These are phyloP conservation scores for Harringtonia lauricola DNA, from an alignment of 2,329 filamentous ascomycete genomes.

Conservation along the genomic window DNA sequence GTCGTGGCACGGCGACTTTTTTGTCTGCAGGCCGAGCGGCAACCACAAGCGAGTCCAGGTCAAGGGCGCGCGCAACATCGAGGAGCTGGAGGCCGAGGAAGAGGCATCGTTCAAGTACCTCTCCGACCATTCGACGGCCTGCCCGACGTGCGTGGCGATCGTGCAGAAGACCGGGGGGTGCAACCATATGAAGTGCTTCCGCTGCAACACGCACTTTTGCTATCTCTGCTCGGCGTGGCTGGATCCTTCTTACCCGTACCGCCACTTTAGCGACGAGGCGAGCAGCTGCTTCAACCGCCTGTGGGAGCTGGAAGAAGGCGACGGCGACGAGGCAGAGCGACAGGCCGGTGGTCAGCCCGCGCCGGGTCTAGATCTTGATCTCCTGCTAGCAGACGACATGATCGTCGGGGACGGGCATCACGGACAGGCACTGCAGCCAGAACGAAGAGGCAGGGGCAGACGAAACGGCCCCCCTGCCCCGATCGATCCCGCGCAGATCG, in stretches of 20 bases:
- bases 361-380: conserved; percentile 4
- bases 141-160: conserved; percentile 76
- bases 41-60: conserved; percentile 16
- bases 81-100: conserved; percentile 50
- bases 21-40: conserved; percentile 55
- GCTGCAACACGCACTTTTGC: conserved; percentile 88
- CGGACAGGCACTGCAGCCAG: background rate
- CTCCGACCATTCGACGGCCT: conserved; percentile 68
- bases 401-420: background rate
- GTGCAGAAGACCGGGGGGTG: conserved; percentile 88
- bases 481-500: conserved; percentile 21
- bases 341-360: too few relatives aligned
- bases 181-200: conserved; percentile 92
- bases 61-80: background rate
- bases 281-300: conserved; percentile 68
- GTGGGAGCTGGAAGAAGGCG: conserved; percentile 82
- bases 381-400: too few relatives aligned
- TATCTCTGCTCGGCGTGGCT: conserved; percentile 90
- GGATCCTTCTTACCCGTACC: conserved; percentile 68
- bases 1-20: conserved; percentile 89
- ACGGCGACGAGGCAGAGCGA: conserved; percentile 42
- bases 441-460: too few relatives aligned
- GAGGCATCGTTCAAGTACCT: conserved; percentile 81
- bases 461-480: conserved; percentile 5
- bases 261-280: conserved; percentile 67